A percentile compares a stretch with the other conserved stretches of the same genome.
phyloP scores from a whole-genome alignment of 345 rosid genomes.

The Sisymbrium altissimum region DNA sequence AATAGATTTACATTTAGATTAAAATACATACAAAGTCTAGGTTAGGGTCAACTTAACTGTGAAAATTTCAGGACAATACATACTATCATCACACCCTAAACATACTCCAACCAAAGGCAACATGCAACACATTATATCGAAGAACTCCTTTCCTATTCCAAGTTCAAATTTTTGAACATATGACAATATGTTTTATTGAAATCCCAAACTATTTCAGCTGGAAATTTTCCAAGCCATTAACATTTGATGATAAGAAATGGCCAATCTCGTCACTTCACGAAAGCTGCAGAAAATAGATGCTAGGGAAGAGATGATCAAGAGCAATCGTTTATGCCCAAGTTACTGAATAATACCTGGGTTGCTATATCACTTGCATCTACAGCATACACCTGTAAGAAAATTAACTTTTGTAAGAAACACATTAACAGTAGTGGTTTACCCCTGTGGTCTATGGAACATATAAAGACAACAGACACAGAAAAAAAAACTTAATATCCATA shows the following conservation, averaged over 20 bases:
- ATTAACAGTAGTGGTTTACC: not conserved
- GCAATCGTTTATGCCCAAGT: not conserved
- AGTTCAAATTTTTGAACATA: not conserved
- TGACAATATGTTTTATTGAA: not conserved
- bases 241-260: not conserved
- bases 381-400: conserved; percentile 76
- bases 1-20: not conserved
- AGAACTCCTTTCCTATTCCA: not conserved
- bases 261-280: not conserved
- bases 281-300: conserved; percentile 1
- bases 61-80: not conserved
- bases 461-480: not conserved
- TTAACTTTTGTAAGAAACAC: conserved; percentile 10
- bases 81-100: not conserved
- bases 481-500: not conserved
- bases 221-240: not conserved
- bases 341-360: conserved; percentile 60
- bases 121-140: not conserved
- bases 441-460: not conserved
- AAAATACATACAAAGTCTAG: not conserved
- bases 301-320: not conserved
- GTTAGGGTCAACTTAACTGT: not conserved
- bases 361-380: conserved; percentile 99
- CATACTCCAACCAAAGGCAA: not conserved
- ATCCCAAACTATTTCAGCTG: not conserved